Evolutionary conservation across 139 green algal genomes (phyloP).

Genomic region (Auxenochlorella protothecoides): DNA sequence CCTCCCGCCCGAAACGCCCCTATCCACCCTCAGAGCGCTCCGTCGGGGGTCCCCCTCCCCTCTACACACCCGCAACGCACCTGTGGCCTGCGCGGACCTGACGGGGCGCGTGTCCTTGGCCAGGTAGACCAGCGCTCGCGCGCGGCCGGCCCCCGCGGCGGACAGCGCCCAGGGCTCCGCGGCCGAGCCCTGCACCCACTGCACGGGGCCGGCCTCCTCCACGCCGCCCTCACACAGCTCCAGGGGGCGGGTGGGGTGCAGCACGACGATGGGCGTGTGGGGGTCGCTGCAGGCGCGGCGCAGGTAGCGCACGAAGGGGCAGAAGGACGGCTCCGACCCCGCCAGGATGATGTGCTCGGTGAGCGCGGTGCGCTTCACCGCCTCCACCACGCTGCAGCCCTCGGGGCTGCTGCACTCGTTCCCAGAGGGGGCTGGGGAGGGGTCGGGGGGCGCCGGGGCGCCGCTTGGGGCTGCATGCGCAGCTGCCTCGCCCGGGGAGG

Average conservation of each 20-base stretch:
- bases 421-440: neutral
- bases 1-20: no score
- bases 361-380: slow-evolving; percentile 4
- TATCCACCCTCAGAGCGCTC: no score
- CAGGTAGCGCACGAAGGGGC: slow-evolving; percentile 39
- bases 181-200: slow-evolving; percentile 36
- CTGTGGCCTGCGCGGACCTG: slow-evolving; percentile 24
- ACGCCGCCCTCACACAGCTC: slow-evolving; percentile 4
- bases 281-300: slow-evolving; percentile 15
- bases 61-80: neutral
- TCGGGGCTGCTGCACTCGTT: no score
- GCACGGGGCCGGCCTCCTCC: slow-evolving; percentile 10
- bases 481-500: neutral
- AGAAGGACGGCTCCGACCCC: slow-evolving; percentile 32
- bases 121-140: slow-evolving; percentile 26
- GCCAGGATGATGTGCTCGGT: slow-evolving; percentile 43
- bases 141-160: slow-evolving; percentile 20
- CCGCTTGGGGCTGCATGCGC: neutral
- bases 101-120: slow-evolving; percentile 18
- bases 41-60: no score
- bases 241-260: slow-evolving; percentile 26
- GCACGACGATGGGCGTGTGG: slow-evolving; percentile 34
- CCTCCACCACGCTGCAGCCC: neutral
- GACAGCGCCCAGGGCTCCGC: slow-evolving; percentile 28
- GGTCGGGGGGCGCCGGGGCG: neutral